A percentile compares a stretch with the other conserved stretches of the same genome.
These are phyloP conservation scores for Penicillium sp. DNA, from an alignment of 2,329 filamentous ascomycete species.

Conservation along the genomic window DNA sequence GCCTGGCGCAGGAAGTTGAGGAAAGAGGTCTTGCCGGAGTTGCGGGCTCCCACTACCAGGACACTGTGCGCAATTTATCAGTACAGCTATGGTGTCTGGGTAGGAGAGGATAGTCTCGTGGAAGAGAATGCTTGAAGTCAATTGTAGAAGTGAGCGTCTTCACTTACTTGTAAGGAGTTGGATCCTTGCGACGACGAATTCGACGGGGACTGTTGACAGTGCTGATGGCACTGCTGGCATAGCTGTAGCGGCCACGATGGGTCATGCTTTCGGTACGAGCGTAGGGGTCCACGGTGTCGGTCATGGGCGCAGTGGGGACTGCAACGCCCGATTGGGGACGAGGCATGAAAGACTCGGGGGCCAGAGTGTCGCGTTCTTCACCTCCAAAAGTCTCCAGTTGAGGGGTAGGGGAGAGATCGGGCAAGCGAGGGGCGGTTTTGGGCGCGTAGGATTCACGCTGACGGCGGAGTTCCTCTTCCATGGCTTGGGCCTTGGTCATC, in stretches of 20 bases:
- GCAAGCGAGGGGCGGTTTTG: slow-evolving; percentile 60
- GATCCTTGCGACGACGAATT: slow-evolving; percentile 92
- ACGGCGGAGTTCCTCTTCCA: slow-evolving; percentile 56
- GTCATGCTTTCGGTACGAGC: slow-evolving; percentile 92
- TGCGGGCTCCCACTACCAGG: slow-evolving; percentile 82
- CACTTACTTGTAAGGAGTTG: slow-evolving; percentile 97
- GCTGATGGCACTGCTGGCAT: slow-evolving; percentile 88
- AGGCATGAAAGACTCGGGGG: slow-evolving; percentile 51
- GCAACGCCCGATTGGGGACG: slow-evolving; percentile 27
- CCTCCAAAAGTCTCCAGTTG: slow-evolving; percentile 61
- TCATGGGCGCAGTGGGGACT: slow-evolving; percentile 27
- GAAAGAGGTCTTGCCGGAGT: slow-evolving; percentile 93
- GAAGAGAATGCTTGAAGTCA: too few species aligned
- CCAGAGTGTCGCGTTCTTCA: slow-evolving; percentile 64
- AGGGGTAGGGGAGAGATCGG: slow-evolving; percentile 49
- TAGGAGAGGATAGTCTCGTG: neutral
- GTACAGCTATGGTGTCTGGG: neutral
- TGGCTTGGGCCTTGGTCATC: slow-evolving; percentile 40
- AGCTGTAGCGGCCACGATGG: slow-evolving; percentile 92
- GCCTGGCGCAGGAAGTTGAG: slow-evolving; percentile 91
- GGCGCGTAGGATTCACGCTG: slow-evolving; percentile 59
- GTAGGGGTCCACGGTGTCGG: slow-evolving; percentile 68
- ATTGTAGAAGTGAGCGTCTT: neutral
- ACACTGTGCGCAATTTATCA: slow-evolving; percentile 58
- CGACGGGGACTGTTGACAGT: slow-evolving; percentile 90